Evolutionary conservation across 371 early-diverging fungal genomes (phyloP).

Genomic region (Rhizopus stolonifer): DNA sequence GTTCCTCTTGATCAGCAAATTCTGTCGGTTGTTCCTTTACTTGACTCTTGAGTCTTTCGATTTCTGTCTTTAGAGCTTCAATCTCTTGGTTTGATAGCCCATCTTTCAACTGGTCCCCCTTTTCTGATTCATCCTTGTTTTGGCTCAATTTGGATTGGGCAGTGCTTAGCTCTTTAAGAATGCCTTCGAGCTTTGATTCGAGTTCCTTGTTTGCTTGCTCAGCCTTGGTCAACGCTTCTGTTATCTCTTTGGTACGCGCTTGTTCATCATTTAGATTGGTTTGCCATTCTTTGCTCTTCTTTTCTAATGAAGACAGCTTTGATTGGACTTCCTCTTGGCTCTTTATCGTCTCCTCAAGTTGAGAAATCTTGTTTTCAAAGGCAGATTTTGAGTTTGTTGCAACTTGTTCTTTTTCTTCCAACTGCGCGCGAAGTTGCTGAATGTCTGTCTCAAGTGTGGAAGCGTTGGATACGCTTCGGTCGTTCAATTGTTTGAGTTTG

Average conservation of each 20-base stretch:
- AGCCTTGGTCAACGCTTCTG: background rate
- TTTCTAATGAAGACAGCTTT: conserved; percentile 1
- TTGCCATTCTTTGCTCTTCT: background rate
- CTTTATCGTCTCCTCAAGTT: background rate
- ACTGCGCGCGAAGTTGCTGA: background rate
- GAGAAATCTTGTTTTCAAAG: background rate
- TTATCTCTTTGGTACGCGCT: background rate
- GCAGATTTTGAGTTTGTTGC: background rate
- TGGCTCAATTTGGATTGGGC: conserved; percentile 6
- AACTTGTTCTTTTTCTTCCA: background rate
- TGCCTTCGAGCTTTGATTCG: background rate
- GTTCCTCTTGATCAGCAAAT: conserved; percentile 1
- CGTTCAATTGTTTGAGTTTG: background rate
- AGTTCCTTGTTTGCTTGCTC: conserved; percentile 7
- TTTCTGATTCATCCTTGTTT: too few relatives aligned
- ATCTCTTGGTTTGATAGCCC: background rate
- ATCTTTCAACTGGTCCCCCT: background rate
- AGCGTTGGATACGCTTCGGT: background rate
- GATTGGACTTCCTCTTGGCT: background rate
- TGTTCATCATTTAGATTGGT: background rate
- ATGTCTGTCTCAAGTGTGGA: background rate
- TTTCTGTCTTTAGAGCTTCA: conserved; percentile 3
- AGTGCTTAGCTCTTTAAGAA: too few relatives aligned
- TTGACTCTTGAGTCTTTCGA: conserved; percentile 2
- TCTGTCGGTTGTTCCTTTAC: background rate